Conservation (phyloP, 2,329 filamentous ascomycete species). For the Stromatinia cepivora region DNA sequence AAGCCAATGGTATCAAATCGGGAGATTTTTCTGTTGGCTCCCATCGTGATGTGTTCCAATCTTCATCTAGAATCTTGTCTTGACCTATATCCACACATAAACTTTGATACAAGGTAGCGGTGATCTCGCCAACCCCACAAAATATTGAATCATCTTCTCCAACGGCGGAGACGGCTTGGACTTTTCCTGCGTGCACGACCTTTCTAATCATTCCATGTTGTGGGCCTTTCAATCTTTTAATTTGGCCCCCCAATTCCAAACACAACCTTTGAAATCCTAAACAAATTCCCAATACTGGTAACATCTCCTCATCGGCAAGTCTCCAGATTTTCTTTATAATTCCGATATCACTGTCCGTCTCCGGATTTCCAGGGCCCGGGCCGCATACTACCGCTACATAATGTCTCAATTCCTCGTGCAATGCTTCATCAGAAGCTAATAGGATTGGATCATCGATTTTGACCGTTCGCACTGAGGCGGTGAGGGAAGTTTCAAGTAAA, state of each 20-base stretch:
- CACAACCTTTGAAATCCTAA: slow-evolving; percentile 70
- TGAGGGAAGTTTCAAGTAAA: slow-evolving; percentile 69
- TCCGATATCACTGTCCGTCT: slow-evolving; percentile 72
- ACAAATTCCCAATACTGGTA: slow-evolving; percentile 80
- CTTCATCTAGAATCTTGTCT: slow-evolving; percentile 26
- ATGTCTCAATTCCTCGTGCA: slow-evolving; percentile 52
- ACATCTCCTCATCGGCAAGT: slow-evolving; percentile 55
- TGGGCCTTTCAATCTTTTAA: slow-evolving; percentile 55
- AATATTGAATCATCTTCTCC: slow-evolving; percentile 33
- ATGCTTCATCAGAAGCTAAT: slow-evolving; percentile 46
- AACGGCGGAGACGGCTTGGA: slow-evolving; percentile 3
- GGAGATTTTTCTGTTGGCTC: slow-evolving; percentile 28
- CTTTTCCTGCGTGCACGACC: slow-evolving; percentile 50
- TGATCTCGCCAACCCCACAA: slow-evolving; percentile 36
- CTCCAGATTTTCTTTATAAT: slow-evolving; percentile 76
- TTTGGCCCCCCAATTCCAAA: slow-evolving; percentile 56
- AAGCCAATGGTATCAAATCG: slow-evolving; percentile 41
- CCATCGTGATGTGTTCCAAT: slow-evolving; percentile 37
- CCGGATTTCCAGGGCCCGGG: slow-evolving; percentile 83
- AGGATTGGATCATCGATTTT: slow-evolving; percentile 65
- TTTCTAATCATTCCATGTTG: slow-evolving; percentile 63
- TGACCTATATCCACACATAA: slow-evolving; percentile 42
- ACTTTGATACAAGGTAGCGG: slow-evolving; percentile 47
- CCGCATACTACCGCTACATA: slow-evolving; percentile 89
- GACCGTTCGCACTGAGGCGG: slow-evolving; percentile 67